Conservation (phyloP, 768 basidiomycete species). For the Phanerochaete carnosa region DNA sequence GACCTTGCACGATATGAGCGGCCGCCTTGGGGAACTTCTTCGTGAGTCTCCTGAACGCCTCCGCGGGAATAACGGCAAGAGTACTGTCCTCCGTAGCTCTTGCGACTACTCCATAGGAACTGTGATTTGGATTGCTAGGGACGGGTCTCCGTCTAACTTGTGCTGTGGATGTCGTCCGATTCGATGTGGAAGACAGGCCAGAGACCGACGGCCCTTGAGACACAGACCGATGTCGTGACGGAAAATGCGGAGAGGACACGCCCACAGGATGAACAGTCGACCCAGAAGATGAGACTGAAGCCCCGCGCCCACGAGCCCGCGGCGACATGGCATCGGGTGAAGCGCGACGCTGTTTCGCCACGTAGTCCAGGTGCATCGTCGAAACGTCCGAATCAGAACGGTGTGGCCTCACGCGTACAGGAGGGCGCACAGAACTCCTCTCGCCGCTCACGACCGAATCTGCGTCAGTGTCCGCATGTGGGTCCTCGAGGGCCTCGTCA, state of each 20-base stretch:
- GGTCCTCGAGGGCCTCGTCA: constrained; percentile 31
- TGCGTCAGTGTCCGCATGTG: constrained; percentile 12
- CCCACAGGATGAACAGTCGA: constrained; percentile 62
- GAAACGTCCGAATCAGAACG: constrained; percentile 67
- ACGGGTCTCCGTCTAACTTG: neutral
- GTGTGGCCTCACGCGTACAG: constrained; percentile 18
- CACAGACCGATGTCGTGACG: constrained; percentile 15
- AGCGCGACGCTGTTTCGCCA: constrained; percentile 2
- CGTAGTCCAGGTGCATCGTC: constrained; percentile 43
- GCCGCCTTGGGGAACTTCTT: constrained; percentile 97
- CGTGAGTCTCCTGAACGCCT: constrained; percentile 90
- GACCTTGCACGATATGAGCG: constrained; percentile 93
- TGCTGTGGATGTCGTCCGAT: constrained; percentile 1
- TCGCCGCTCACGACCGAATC: constrained; percentile 9
- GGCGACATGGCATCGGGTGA: constrained; percentile 16
- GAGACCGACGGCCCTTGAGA: constrained; percentile 12
- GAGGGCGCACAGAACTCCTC: constrained; percentile 7
- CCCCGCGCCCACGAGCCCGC: constrained; percentile 37
- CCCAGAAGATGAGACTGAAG: constrained; percentile 62
- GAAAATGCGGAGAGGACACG: constrained; percentile 20
- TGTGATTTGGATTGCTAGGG: constrained; percentile 25
- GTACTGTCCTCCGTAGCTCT: constrained; percentile 93
- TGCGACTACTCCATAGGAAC: constrained; percentile 77
- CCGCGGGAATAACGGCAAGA: constrained; percentile 97
- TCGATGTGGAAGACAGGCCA: constrained; percentile 8